Evolutionary conservation across 148 eudicot species (phyloP).

Genomic region (Fagopyrum esculentum): DNA sequence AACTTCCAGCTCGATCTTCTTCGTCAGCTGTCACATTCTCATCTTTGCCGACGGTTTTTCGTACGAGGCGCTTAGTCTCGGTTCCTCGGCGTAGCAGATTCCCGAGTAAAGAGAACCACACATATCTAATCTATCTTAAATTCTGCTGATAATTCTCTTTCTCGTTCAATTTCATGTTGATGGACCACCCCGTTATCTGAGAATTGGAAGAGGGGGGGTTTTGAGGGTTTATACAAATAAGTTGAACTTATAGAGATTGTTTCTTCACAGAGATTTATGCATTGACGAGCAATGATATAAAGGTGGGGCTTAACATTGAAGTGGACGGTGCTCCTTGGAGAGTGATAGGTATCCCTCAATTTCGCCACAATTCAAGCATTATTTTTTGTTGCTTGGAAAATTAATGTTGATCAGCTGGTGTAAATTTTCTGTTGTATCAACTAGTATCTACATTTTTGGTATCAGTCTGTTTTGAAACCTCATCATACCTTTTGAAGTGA

Average conservation of each 20-base stretch:
- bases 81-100: constrained; percentile 33
- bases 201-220: not conserved
- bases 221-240: not conserved
- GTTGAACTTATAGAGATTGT: not conserved
- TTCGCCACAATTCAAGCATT: not conserved
- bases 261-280: constrained; percentile 61
- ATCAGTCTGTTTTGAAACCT: not conserved
- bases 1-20: constrained; percentile 16
- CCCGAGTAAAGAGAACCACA: constrained; percentile 25
- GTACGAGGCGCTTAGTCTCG: constrained; percentile 18
- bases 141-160: not conserved
- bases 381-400: not conserved
- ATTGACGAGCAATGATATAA: constrained; percentile 77
- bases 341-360: constrained; percentile 51
- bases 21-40: constrained; percentile 29
- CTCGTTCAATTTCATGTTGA: not conserved
- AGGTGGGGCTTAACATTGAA: constrained; percentile 77
- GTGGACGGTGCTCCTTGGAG: constrained; percentile 94
- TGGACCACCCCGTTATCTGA: not conserved
- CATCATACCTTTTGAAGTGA: not conserved
- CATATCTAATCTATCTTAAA: not conserved
- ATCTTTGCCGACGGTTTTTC: constrained; percentile 18
- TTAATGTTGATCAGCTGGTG: constrained; percentile 6
- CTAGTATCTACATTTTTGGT: not conserved
- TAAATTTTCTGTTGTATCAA: not conserved